These are phyloP conservation scores for Areca catechu DNA, from an alignment of 176 grass and related monocot species.

Conservation along the genomic window DNA sequence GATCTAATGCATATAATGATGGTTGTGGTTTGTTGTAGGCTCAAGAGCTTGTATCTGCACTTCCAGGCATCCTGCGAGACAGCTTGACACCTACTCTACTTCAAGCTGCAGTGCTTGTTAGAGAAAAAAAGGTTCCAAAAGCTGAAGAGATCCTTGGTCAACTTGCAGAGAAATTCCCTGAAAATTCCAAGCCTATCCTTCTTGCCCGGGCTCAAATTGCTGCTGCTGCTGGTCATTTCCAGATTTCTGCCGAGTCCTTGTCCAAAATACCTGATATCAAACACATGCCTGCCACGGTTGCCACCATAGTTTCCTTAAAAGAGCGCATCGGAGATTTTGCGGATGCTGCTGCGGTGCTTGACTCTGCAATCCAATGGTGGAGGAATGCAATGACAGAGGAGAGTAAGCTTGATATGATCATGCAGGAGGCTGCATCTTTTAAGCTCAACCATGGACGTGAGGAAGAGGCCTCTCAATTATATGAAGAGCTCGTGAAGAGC, in stretches of 20 bases:
- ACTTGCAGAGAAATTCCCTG: constrained; percentile 51
- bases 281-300: constrained; percentile 71
- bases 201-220: constrained; percentile 74
- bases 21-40: constrained; percentile 38
- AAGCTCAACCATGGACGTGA: constrained; percentile 72
- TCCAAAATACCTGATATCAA: constrained; percentile 71
- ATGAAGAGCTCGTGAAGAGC: constrained; percentile 77
- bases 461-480: constrained; percentile 60
- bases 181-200: constrained; percentile 46
- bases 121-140: constrained; percentile 76
- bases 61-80: constrained; percentile 48
- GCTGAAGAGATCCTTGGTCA: constrained; percentile 66
- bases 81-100: constrained; percentile 55
- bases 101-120: constrained; percentile 62
- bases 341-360: constrained; percentile 44
- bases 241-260: constrained; percentile 55
- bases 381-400: constrained; percentile 83
- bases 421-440: constrained; percentile 67
- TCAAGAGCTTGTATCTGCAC: constrained; percentile 46
- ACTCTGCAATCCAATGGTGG: constrained; percentile 76
- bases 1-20: neutral
- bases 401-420: constrained; percentile 63
- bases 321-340: constrained; percentile 55
- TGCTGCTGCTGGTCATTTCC: constrained; percentile 61
- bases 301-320: constrained; percentile 55